These are phyloP conservation scores for Crassisporium funariophilum DNA, from an alignment of 768 basidiomycete genomes.

Conservation along the genomic window DNA sequence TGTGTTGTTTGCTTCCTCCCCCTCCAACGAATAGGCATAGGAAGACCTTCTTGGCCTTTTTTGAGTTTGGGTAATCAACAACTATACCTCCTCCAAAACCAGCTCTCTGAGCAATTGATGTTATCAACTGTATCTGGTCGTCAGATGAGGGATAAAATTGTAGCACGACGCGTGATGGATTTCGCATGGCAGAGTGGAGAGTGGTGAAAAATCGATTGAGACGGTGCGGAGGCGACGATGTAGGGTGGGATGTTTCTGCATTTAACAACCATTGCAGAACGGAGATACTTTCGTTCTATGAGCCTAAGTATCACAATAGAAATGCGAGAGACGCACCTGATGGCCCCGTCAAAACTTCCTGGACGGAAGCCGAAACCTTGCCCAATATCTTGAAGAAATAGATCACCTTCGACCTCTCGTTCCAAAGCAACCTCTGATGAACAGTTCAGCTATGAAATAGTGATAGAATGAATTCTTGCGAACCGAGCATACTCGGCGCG, in stretches of 20 bases:
- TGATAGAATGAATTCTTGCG: conserved; percentile 26
- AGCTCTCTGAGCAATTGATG: conserved; percentile 87
- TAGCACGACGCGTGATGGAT: conserved; percentile 83
- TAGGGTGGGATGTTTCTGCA: conserved; percentile 89
- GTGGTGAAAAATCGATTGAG: conserved; percentile 91
- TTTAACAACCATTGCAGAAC: conserved; percentile 99
- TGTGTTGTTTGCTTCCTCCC: conserved; percentile 60
- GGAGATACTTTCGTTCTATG: conserved; percentile 67
- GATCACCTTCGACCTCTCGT: conserved; percentile 92
- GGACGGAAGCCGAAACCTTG: conserved; percentile 98
- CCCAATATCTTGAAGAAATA: conserved; percentile 96
- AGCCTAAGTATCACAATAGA: background rate
- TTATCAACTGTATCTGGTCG: conserved; percentile 95
- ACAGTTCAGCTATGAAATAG: background rate
- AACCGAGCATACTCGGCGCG: conserved; percentile 95
- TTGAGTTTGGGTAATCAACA: conserved; percentile 96
- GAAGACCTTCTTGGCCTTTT: conserved; percentile 94
- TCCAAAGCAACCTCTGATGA: conserved; percentile 89
- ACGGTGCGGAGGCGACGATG: conserved; percentile 86
- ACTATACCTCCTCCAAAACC: conserved; percentile 97
- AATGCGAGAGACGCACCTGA: conserved; percentile 59
- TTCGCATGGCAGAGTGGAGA: conserved; percentile 81
- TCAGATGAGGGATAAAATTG: conserved; percentile 98
- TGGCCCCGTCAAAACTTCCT: conserved; percentile 96
- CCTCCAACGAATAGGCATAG: conserved; percentile 90